Evolutionary conservation across 2,329 filamentous ascomycete species (phyloP), one percentile per base, ranked within the genome.

Genomic region (Scolecobasidium constrictum): DNA sequence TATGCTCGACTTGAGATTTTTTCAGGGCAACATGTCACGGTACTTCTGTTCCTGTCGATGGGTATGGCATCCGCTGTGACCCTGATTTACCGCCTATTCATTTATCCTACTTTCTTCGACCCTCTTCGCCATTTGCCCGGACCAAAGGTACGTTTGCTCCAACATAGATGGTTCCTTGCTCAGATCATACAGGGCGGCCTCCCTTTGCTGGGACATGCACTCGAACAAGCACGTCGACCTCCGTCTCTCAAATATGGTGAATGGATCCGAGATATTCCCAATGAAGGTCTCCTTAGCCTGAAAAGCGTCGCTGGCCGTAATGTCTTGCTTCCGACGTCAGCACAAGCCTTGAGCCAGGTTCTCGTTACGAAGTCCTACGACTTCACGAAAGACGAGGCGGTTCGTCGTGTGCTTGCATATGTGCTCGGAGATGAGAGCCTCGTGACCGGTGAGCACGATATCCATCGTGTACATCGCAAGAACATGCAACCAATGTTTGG

Each of bases 401-500:
- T 61, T 5, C 62, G 64, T 16, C 58, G 59, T 13, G 69, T 73
- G 40, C 53, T 75, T 12, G 58, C 62, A 1, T 59, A 62, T 1
- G 66, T 75, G 16, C 53, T 75, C 1, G 72, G 71, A 1, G 65
- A 70, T 38, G n/a, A n/a, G n/a, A 71, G 71, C 0, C 47, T 75
- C 41, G 63, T 74, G 34, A 57, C 71, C 46, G 65, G 65, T 0
- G 70, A 75, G 48, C 69, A 69, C 2, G 62, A 66, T 4, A 64
- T 63, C 19, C 72, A 75, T 50, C 65, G 62, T 47, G 65, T 65
- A 40, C 67, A 73, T 46, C 74, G 88, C 37, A 87, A 83, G 57
- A 78, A 81, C 45, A 73, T 94, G 15, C 77, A 81, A 64, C 86
- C 86, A 0, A 84, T 86, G 2, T 94, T 94, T 59, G 72, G 78